Evolutionary conservation across 2,329 filamentous ascomycete species (phyloP).

Genomic region (Aureobasidium subglaciale): DNA sequence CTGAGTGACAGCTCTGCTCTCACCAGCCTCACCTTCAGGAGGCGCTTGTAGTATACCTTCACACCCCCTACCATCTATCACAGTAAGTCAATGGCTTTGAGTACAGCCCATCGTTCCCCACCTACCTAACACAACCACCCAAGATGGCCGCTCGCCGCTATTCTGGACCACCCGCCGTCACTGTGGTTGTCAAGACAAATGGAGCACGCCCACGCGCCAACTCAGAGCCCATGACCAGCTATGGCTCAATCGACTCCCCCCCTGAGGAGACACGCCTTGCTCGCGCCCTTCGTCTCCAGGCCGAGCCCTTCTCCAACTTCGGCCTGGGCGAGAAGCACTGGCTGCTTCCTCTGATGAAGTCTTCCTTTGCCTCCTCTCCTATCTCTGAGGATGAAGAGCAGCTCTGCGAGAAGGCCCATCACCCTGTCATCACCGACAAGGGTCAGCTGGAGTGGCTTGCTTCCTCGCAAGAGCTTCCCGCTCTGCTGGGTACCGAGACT

Average conservation of each 20-base stretch:
- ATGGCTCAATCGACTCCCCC: not conserved
- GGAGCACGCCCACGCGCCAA: not conserved
- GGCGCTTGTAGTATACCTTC: no score
- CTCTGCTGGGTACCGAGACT: conserved; percentile 6
- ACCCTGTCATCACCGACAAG: conserved; percentile 21
- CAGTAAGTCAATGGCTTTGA: not conserved
- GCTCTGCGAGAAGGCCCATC: not conserved
- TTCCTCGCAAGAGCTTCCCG: conserved; percentile 21
- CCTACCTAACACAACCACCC: not conserved
- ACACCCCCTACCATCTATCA: no score
- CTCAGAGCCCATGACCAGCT: not conserved
- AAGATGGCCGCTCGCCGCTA: conserved; percentile 8
- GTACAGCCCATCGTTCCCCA: not conserved
- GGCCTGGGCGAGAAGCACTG: not conserved
- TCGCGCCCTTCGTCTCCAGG: not conserved
- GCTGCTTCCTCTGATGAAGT: not conserved
- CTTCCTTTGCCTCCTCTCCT: not conserved
- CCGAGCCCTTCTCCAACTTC: not conserved
- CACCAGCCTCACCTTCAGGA: not conserved
- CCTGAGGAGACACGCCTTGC: not conserved
- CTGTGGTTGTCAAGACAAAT: not conserved
- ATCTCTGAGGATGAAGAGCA: conserved; percentile 1
- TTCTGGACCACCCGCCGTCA: not conserved
- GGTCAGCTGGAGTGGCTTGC: conserved; percentile 19
- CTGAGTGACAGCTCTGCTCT: not conserved